Base-by-base conservation (phyloP, 2,329 filamentous ascomycete genomes). In the Sarocladium brachiariae region DNA sequence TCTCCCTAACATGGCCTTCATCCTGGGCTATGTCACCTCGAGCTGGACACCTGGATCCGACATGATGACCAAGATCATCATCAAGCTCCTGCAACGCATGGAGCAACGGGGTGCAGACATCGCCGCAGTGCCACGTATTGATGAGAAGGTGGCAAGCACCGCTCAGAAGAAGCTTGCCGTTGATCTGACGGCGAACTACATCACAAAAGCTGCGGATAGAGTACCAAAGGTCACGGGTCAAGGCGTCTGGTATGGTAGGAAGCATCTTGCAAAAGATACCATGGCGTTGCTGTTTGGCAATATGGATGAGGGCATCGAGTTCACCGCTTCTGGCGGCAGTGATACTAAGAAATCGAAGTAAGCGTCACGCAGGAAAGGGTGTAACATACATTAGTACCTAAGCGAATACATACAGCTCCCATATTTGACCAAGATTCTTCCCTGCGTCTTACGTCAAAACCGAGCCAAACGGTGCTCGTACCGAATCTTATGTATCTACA, bases 1-100 rank as follows among this genome's bases (percentile, higher is more conserved):
- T 50, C 59, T 86, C 1, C 83, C 83, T 19, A 87, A 86, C 58
- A 64, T 76, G 1, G 70, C 72, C 2, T 69, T 80, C 50, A 70
- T 83, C 38, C 68, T 82, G 24, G 83, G 83, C 7, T 86, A 86
- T 63, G 75, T 77, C n/a, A 78, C 81, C 45, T 74, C 76, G 0
- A 76, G 74, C 0, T 87, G 83, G 83, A 86, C 83, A 0, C 72
- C 83, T 0, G 81, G 80, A 5, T 74, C 78, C 2, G 81, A 52
- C 38, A 19, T 50, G 10, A 66, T 63, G 33, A 70, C 71, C 0
- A 69, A 68, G 48, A 67, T 78, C 4, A 63, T 78, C 3, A 68
- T 71, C 4, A 69, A 77, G 0, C 63, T 85, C 2, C 58, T 82
- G 52, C 75, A 73, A 38, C 58, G 71, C 50, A 82, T 84, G 76